Evolutionary conservation across 495 filamentous ascomycete species (phyloP), one percentile per base, ranked within the genome.

Genomic region (Trichoderma gamsii): DNA sequence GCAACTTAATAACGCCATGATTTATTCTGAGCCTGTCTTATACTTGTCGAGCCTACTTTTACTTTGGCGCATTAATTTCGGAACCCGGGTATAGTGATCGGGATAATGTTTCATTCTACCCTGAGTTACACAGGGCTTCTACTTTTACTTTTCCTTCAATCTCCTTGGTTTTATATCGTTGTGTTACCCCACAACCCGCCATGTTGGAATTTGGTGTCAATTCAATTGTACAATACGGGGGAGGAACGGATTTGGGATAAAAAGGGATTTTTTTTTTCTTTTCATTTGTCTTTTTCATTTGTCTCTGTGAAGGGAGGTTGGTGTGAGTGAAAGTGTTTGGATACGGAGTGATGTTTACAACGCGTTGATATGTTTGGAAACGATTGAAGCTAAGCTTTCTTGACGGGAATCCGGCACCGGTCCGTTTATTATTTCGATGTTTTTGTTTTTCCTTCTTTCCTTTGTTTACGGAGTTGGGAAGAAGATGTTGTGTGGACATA

Each of bases 261-360:
- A 61, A 61, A 61, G 25, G 23, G 27, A 32, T 59, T 25, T 23
- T 21, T 61, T 61, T 13, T 67, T 69, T 44, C 63, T 49, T 65
- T 52, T 72, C 51, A 43, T 67, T 69, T 73, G 52, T 65, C 61
- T 68, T 68, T 67, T 52, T 66, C 51, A 64, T 63, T 65, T 49
- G 49, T 52, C 49, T 38, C 35, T 38, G 35, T 38, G 35, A 38
- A 0, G 35, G 35, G 29, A 4, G 29, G 29, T 29, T 29, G 29
- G 29, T 29, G 29, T 29, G 29, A 3, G 35, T 38, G 35, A 7
- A 6, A 38, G 35, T 38, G 35, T 38, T 49, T 61, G 56, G 56
- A 61, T 29, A 61, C 29, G 56, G 23, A 35, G 25, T 61, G 12
- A 61, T 61, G 56, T 61, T 61, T 61, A 32, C 23, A 61, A 61